Base-by-base conservation (phyloP, 148 eudicot genomes). In the Nepenthes gracilis region DNA sequence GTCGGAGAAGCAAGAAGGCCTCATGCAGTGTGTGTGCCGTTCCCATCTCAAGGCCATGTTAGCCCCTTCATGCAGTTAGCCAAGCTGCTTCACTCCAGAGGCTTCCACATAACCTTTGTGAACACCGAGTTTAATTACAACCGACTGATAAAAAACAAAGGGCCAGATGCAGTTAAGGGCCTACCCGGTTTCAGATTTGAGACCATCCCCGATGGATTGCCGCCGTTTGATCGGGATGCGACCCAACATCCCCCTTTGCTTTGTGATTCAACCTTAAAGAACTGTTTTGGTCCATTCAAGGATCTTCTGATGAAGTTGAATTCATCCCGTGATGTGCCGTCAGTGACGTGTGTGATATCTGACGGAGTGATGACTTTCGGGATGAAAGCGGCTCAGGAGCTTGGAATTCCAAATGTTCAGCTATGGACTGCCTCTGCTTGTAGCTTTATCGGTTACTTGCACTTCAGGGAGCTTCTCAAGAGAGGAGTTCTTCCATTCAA, bases 51-150 rank as follows among this genome's bases (percentile, higher is more conserved):
- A 71, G 75, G 79, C 33, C 79, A 75, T 56, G 50, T 75, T 47
- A 71, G 51, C 36, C 74, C 78, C 13, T 64, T 75, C 66, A 64
- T 75, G 72, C 75, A 75, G 8, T 64, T 75, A 43, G 79, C 79
- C 52, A 67, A 75, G 69, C 66, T 75, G 15, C 72, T 75, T 1
- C 71, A 75, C 32, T 71, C 66, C 0, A 71, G 62, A 67, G 75
- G 75, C 61, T 71, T 71, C 60, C 34, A 55, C 58, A 64, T 75
- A 32, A 71, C 79, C 62, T 75, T 75, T 13, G 71, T 75, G 59
- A 71, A 75, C 70, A 56, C 74, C 1, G 71, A 75, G 52, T 67
- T 65, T 60, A 70, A 70, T 55, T 65, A 75, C 50, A 52, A 58
- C 40, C 68, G 75, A 23, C 43, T 75, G n/a, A 55, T 75, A 55